These are phyloP conservation scores for Pythium dissimile DNA, from an alignment of 352 stramenopile genomes.

Conservation along the genomic window DNA sequence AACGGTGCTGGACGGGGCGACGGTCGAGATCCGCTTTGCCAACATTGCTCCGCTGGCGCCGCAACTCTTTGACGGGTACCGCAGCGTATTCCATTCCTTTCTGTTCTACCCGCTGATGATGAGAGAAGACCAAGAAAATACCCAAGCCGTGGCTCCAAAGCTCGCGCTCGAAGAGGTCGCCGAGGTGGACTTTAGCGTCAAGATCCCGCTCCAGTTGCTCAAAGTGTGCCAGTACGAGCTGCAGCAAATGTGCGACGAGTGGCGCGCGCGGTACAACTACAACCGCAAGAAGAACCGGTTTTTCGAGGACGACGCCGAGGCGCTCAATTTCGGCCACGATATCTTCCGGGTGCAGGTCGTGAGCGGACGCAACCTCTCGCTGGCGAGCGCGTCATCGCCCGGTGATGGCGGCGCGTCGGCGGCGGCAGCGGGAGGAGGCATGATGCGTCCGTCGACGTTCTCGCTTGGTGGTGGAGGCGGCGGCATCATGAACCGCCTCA, in stretches of 20 bases:
- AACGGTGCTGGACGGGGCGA: conserved; percentile 52
- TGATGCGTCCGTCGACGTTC: conserved; percentile 44
- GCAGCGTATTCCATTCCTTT: conserved; percentile 59
- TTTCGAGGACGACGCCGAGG: conserved; percentile 77
- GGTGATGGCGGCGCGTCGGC: too few relatives aligned
- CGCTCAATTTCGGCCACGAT: conserved; percentile 74
- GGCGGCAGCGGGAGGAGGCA: neutral
- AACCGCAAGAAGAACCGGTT: conserved; percentile 71
- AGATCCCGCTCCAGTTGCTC: conserved; percentile 76
- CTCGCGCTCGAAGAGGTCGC: conserved; percentile 72
- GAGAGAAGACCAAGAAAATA: conserved; percentile 41
- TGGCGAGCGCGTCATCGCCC: conserved; percentile 3
- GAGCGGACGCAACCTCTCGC: conserved; percentile 44
- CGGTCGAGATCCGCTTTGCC: conserved; percentile 56
- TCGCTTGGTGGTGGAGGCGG: conserved; percentile 34
- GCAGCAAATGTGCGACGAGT: conserved; percentile 66
- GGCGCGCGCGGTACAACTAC: conserved; percentile 77
- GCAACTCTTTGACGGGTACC: conserved; percentile 42
- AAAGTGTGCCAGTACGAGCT: conserved; percentile 69
- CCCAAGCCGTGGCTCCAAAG: conserved; percentile 49
- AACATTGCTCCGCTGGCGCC: conserved; percentile 42
- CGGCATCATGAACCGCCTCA: conserved; percentile 68
- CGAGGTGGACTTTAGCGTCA: conserved; percentile 78
- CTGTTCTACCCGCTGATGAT: conserved; percentile 70
- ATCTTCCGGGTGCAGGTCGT: conserved; percentile 76